Evolutionary conservation across 1,284 basidiomycete genomes (phyloP).

Genomic region (Naganishia albida): DNA sequence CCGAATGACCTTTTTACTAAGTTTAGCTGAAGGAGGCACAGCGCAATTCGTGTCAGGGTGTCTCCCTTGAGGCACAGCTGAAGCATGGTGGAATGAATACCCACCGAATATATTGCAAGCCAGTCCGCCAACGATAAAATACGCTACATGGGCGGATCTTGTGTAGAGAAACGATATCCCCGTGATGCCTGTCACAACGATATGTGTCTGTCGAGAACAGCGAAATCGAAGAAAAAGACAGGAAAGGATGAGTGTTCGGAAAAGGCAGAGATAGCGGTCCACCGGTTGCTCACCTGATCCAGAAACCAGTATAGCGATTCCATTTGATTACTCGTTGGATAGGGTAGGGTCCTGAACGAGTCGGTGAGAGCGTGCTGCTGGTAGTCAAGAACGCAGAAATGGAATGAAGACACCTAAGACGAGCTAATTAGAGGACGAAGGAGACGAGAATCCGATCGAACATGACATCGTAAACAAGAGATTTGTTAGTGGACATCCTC

Average conservation of each 20-base stretch:
- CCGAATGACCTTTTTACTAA: conserved; percentile 30
- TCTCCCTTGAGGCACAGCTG: too few relatives aligned
- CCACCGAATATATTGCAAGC: conserved; percentile 59
- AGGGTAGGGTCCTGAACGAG: too few relatives aligned
- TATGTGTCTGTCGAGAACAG: conserved; percentile 49
- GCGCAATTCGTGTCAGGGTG: background rate
- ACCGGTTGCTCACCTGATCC: conserved; percentile 19
- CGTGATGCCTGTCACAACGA: conserved; percentile 63
- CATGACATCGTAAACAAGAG: conserved; percentile 26
- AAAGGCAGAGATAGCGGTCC: too few relatives aligned
- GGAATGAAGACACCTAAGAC: too few relatives aligned
- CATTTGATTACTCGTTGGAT: background rate
- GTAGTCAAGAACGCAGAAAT: too few relatives aligned
- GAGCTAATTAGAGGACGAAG: too few relatives aligned
- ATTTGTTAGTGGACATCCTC: background rate
- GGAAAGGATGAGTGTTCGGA: background rate
- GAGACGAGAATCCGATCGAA: background rate
- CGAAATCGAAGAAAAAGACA: too few relatives aligned
- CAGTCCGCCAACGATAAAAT: conserved; percentile 67
- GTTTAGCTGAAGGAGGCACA: conserved; percentile 46
- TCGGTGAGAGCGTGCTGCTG: too few relatives aligned
- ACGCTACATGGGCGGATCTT: conserved; percentile 66
- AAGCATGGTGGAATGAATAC: too few relatives aligned
- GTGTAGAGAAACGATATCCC: conserved; percentile 65
- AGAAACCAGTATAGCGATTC: conserved; percentile 27